Evolutionary conservation across 2,329 filamentous ascomycete genomes (phyloP), one percentile per base, ranked within the genome.

Genomic region (Trichoderma sp.): DNA sequence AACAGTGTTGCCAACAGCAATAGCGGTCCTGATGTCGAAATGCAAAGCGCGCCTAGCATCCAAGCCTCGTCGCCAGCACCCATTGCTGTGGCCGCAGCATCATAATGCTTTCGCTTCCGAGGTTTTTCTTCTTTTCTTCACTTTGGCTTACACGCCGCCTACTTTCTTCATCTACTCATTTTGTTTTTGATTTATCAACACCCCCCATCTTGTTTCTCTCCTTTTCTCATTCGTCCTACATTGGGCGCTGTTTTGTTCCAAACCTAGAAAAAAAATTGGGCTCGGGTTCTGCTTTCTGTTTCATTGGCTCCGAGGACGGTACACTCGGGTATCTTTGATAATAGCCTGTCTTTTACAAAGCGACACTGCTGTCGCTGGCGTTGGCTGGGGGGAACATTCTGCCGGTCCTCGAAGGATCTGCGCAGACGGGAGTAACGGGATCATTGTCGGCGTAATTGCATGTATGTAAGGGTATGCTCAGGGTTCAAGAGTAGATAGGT

Each of bases 21-120:
- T 73, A 82, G 82, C 34, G 82, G 81, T 15, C 81, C 74, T 64
- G 87, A 88, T 57, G 83, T 84, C 30, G 88, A 90, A 76, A 87
- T 87, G 82, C 83, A 81, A 70, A 88, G 85, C 76, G 80, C 82
- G 4, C 82, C 86, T 9, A 89, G 86, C 75, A 75, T 87, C 14
- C 80, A 84, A n/a, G 84, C 83, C 7, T 86, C 85, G 67, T 89
- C 88, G 7, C 86, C 87, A 0, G 84, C 82, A 18, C 86, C 86
- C 3, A 79, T 84, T 70, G 79, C 85, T n/a, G 80, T 87, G 66
- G 77, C 83, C 32, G 84, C 86, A 28, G 83, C 84, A 24, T 87
- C 80, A 75, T 82, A 78, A 71, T 30, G 36, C 26, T 21, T 63
- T 14, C 28, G 64, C 30, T 58, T 58, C 28, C 24, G 9, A n/a